Evolutionary conservation across 2,329 filamentous ascomycete genomes (phyloP).

Genomic region (Exserohilum turcica): DNA sequence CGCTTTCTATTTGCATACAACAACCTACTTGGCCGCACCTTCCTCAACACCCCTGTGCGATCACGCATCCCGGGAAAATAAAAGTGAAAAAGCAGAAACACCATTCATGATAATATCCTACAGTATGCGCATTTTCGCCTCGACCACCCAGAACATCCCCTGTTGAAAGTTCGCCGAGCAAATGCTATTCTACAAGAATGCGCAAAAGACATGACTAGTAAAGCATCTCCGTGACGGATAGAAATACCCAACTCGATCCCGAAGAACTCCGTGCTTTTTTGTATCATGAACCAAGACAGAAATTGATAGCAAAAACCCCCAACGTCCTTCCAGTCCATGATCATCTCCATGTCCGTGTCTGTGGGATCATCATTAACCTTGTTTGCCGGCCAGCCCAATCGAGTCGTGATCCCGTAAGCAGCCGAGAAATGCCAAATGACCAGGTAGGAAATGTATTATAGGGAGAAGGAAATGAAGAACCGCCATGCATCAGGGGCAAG

Average conservation of each 20-base stretch:
- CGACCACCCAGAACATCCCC: conserved; percentile 10
- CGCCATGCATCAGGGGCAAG: conserved; percentile 24
- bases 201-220: conserved; percentile 22
- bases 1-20: not conserved
- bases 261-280: conserved; percentile 26
- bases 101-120: conserved; percentile 28
- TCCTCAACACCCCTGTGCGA: not conserved
- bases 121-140: conserved; percentile 13
- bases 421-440: conserved; percentile 17
- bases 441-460: conserved; percentile 24
- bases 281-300: conserved; percentile 15
- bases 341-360: conserved; percentile 6
- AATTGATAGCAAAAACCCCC: conserved; percentile 14
- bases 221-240: conserved; percentile 15
- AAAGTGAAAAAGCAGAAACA: conserved; percentile 10
- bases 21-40: not conserved
- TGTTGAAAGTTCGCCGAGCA: conserved; percentile 23
- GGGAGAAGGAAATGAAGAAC: conserved; percentile 20
- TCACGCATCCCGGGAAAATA: not conserved
- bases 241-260: conserved; percentile 17
- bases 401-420: conserved; percentile 25
- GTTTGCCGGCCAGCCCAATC: conserved; percentile 34
- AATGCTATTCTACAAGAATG: conserved; percentile 32
- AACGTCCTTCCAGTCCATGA: conserved; percentile 5
- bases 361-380: conserved; percentile 24